Percentiles rank a stretch among this genome's conserved stretches.
These are phyloP conservation scores for Apiospora sp. DNA, from an alignment of 2,329 filamentous ascomycete species.

Conservation along the genomic window DNA sequence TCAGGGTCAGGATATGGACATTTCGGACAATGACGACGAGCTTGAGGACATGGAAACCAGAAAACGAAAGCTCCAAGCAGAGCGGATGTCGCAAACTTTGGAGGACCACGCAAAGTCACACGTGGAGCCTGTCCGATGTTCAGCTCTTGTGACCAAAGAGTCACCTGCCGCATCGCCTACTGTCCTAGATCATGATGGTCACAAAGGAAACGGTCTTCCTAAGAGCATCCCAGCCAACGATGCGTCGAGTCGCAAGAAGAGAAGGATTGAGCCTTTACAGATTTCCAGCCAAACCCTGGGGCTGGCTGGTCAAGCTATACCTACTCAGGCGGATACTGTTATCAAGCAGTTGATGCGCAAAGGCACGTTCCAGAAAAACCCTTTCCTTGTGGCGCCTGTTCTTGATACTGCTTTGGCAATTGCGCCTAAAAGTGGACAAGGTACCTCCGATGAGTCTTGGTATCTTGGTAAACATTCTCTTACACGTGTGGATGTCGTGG, in stretches of 20 bases:
- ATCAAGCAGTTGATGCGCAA: constrained; percentile 5
- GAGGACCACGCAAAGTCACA: background rate
- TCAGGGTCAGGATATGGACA: background rate
- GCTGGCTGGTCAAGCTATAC: background rate
- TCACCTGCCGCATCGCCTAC: background rate
- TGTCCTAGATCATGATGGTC: background rate
- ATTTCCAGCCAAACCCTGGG: constrained; percentile 21
- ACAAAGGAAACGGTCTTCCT: background rate
- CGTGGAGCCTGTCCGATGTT: background rate
- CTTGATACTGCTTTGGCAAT: background rate
- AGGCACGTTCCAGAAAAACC: background rate
- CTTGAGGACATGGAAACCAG: constrained; percentile 6
- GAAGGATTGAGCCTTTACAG: constrained; percentile 35
- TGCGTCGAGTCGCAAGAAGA: constrained; percentile 35
- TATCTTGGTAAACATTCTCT: constrained; percentile 39
- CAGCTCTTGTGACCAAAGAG: background rate
- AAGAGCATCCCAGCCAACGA: background rate
- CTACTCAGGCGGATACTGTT: constrained; percentile 4
- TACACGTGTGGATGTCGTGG: constrained; percentile 37
- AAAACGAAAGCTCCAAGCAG: constrained; percentile 27
- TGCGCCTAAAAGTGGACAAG: background rate
- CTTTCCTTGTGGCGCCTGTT: constrained; percentile 14
- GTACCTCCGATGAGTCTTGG: constrained; percentile 9
- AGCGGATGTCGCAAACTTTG: constrained; percentile 24
- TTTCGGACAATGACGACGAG: constrained; percentile 7